phyloP scores from a whole-genome alignment of 306 rosid genomes.

The Inga leiocalycina region DNA sequence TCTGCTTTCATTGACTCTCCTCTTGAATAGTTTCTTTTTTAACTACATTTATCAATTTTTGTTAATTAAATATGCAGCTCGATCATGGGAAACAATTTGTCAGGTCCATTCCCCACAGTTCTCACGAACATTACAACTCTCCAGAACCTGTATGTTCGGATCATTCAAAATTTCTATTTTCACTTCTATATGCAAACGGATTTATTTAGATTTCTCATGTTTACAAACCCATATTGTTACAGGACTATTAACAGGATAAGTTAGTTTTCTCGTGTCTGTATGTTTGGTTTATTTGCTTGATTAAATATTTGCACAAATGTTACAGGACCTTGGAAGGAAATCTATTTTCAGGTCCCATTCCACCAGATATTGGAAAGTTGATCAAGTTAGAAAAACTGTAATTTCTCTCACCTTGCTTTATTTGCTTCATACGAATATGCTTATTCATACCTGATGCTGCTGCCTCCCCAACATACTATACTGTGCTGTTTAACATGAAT shows the following conservation, averaged over 20 bases:
- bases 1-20: background rate
- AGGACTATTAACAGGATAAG: background rate
- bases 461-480: background rate
- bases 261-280: background rate
- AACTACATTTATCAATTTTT: background rate
- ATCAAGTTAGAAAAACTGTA: slow-evolving; percentile 2
- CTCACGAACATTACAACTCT: background rate
- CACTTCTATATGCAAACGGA: background rate
- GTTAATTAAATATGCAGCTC: background rate
- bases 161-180: background rate
- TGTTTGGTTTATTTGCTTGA: background rate
- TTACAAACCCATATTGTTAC: background rate
- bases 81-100: background rate
- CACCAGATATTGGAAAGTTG: background rate
- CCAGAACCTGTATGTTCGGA: background rate
- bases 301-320: background rate
- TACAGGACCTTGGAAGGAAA: background rate
- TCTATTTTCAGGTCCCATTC: background rate
- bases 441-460: background rate
- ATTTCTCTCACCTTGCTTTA: background rate
- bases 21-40: background rate
- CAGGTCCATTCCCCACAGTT: slow-evolving; percentile 2
- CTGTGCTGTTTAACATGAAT: background rate
- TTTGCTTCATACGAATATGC: background rate
- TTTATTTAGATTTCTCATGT: background rate